Evolutionary conservation across 202 grass and related monocot genomes (phyloP).

Genomic region (Tripidium arundinaceum): DNA sequence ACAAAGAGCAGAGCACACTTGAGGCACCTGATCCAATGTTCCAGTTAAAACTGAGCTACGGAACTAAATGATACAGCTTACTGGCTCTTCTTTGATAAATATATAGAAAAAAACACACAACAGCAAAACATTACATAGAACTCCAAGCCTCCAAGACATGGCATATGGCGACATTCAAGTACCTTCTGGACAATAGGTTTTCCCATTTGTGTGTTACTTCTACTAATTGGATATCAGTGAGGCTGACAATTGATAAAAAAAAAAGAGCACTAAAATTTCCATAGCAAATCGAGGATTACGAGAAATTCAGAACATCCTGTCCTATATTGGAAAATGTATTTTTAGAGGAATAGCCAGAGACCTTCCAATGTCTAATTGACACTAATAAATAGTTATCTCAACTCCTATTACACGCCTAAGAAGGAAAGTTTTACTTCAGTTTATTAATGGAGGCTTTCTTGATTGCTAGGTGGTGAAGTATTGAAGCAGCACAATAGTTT

Average conservation of each 20-base stretch:
- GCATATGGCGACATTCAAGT: background rate
- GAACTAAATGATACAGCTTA: background rate
- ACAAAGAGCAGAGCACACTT: slow-evolving; percentile 20
- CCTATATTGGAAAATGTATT: background rate
- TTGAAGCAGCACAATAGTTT: background rate
- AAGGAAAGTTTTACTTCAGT: background rate
- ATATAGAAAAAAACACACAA: background rate
- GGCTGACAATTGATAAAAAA: background rate
- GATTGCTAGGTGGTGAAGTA: background rate
- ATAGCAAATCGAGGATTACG: background rate
- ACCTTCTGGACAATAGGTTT: background rate
- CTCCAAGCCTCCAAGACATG: background rate
- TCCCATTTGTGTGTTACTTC: background rate
- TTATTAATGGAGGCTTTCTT: background rate
- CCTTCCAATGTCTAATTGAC: background rate
- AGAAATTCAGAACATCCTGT: slow-evolving; percentile 6
- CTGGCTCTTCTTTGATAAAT: background rate
- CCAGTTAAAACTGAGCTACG: slow-evolving; percentile 6
- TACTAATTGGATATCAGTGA: background rate
- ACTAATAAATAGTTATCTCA: background rate
- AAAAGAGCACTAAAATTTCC: background rate
- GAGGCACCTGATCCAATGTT: background rate
- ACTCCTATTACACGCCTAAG: background rate
- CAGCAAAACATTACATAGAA: background rate
- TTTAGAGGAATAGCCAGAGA: background rate